Evolutionary conservation across 306 rosid species (phyloP).

Genomic region (Castanospermum australe): DNA sequence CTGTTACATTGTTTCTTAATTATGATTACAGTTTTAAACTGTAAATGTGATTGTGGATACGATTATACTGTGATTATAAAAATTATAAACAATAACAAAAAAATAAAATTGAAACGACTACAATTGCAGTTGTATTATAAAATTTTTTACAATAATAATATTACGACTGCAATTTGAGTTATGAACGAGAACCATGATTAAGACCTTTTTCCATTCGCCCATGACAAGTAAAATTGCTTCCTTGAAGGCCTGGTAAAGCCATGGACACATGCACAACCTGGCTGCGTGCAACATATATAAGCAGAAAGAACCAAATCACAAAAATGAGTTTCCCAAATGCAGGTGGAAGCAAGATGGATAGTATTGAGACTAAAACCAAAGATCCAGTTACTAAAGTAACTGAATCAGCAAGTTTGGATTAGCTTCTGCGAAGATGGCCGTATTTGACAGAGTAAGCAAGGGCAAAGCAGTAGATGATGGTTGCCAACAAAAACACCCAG

Average conservation of each 20-base stretch:
- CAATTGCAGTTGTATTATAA: no score
- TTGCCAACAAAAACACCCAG: neutral
- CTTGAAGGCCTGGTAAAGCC: neutral
- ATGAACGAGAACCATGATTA: no score
- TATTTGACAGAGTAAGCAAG: neutral
- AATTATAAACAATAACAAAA: no score
- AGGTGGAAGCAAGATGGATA: neutral
- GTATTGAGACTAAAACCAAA: neutral
- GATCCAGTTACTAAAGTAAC: neutral
- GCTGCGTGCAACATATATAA: neutral
- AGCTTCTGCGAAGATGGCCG: neutral
- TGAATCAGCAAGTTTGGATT: neutral
- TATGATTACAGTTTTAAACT: no score
- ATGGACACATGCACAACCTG: neutral
- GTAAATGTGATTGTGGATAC: no score
- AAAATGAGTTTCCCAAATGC: neutral
- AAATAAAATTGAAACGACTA: no score
- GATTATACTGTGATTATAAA: no score
- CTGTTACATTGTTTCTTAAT: neutral
- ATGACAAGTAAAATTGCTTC: neutral
- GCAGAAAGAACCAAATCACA: neutral
- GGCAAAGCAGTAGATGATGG: neutral
- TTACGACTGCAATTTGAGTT: no score
- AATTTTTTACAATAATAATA: no score
- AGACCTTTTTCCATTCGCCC: neutral